Percentiles rank a stretch among this genome's conserved stretches.
phyloP scores from a whole-genome alignment of 176 grass and related monocot species.

The Paspalum vaginatum region DNA sequence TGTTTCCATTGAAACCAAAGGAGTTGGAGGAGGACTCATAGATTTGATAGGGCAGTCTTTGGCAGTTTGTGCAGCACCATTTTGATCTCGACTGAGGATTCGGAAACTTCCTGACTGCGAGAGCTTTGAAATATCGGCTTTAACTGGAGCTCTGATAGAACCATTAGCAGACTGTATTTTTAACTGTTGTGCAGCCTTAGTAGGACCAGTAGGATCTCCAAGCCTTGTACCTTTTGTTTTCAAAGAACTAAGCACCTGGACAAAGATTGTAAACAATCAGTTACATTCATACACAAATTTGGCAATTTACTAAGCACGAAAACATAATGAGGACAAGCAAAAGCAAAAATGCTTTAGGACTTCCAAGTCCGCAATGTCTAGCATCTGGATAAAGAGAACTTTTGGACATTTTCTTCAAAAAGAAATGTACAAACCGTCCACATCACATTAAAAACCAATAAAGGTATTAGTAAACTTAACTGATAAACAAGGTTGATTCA shows the following conservation, averaged over 20 bases:
- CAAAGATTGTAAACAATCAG: constrained; percentile 32
- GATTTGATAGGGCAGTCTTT: constrained; percentile 49
- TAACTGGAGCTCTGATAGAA: constrained; percentile 48
- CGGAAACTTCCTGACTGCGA: constrained; percentile 57
- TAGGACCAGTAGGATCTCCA: constrained; percentile 50
- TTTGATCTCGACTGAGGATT: constrained; percentile 71
- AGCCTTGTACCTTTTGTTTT: constrained; percentile 58
- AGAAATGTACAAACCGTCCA: not conserved
- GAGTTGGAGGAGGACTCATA: constrained; percentile 41
- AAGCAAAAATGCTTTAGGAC: not conserved
- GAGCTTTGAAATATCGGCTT: constrained; percentile 57
- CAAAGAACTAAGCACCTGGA: constrained; percentile 50
- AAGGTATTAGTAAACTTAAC: not conserved
- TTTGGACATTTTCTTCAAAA: not conserved
- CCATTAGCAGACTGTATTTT: constrained; percentile 34
- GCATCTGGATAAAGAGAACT: not conserved
- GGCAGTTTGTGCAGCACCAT: constrained; percentile 27
- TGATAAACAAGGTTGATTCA: constrained; percentile 22
- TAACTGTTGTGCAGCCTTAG: constrained; percentile 47
- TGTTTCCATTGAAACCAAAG: constrained; percentile 35
- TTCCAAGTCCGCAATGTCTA: not conserved
- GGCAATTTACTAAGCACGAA: constrained; percentile 1
- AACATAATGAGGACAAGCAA: constrained; percentile 27
- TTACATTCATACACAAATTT: not conserved
- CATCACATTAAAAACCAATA: not conserved